phyloP scores from a whole-genome alignment of 106 monocot genomes.

The Acorus calamus region DNA sequence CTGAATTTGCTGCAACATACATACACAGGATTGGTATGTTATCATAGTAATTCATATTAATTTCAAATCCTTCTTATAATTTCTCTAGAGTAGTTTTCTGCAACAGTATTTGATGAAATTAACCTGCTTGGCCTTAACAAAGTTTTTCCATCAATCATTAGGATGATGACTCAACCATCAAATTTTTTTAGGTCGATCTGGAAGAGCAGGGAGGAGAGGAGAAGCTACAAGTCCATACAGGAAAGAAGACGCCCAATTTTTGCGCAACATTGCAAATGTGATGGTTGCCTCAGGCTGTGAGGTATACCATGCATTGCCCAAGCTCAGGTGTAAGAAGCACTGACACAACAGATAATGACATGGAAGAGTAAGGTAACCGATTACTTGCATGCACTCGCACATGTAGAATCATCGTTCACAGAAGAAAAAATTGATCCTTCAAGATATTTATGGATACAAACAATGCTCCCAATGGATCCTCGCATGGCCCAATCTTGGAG shows the following conservation, averaged over 20 bases:
- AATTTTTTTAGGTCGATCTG: slow-evolving; percentile 54
- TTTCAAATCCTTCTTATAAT: not conserved
- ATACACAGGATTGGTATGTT: slow-evolving; percentile 87
- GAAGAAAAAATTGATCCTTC: no score
- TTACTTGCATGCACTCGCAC: no score
- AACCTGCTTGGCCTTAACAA: no score
- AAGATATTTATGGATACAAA: no score
- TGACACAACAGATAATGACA: slow-evolving; percentile 7
- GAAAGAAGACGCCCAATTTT: slow-evolving; percentile 88
- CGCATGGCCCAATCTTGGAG: slow-evolving; percentile 17
- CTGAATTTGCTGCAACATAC: slow-evolving; percentile 87
- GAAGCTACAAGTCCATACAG: slow-evolving; percentile 89
- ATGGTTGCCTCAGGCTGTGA: slow-evolving; percentile 89
- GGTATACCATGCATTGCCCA: slow-evolving; percentile 66
- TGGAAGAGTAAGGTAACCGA: no score
- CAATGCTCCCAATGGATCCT: slow-evolving; percentile 71
- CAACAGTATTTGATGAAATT: no score
- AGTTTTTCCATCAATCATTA: no score
- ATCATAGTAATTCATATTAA: not conserved
- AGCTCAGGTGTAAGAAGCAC: slow-evolving; percentile 71
- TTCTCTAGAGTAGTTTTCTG: not conserved
- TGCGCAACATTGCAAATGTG: slow-evolving; percentile 92
- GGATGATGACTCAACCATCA: no score
- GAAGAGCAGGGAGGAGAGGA: slow-evolving; percentile 88
- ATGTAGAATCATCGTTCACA: no score